A percentile compares a stretch with the other conserved stretches of the same genome.
Conservation (phyloP, 169 alveolate species). For the Sarcocystis neurona region DNA sequence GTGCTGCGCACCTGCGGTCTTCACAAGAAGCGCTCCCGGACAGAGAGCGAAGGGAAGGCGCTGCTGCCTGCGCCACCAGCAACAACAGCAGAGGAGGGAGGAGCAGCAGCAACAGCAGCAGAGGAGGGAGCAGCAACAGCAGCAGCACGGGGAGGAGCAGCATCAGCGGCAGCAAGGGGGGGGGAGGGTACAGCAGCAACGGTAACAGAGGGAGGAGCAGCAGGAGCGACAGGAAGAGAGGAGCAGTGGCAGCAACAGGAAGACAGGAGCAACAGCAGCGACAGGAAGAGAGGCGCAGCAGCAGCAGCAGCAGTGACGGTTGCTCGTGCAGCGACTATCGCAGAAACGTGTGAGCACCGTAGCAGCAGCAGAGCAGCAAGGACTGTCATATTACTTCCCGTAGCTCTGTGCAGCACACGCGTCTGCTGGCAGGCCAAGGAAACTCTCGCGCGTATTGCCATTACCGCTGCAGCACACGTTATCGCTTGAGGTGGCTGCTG, state of each 20-base stretch:
- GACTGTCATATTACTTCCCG: neutral
- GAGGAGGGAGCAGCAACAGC: neutral
- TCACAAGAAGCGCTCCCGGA: conserved; percentile 32
- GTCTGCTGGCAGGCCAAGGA: neutral
- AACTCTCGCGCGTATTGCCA: neutral
- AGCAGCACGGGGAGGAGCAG: neutral
- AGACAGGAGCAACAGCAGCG: neutral
- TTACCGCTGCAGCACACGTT: neutral
- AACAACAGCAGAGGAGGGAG: conserved; percentile 31
- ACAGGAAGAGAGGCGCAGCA: neutral
- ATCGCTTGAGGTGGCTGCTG: neutral
- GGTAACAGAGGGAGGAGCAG: neutral
- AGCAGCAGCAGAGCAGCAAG: neutral
- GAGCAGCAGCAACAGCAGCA: conserved; percentile 26
- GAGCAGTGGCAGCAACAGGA: conserved; percentile 45
- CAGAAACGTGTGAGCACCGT: no score
- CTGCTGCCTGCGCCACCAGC: conserved; percentile 37
- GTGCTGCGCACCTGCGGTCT: conserved; percentile 43
- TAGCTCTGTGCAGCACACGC: neutral
- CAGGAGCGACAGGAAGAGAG: neutral
- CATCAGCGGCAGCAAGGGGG: no score
- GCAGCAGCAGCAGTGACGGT: conserved; percentile 23
- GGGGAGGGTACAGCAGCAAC: no score
- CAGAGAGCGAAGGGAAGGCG: conserved; percentile 44
- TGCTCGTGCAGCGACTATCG: neutral